Evolutionary conservation across 2,329 filamentous ascomycete species (phyloP).

Genomic region (Ascosphaera apis): DNA sequence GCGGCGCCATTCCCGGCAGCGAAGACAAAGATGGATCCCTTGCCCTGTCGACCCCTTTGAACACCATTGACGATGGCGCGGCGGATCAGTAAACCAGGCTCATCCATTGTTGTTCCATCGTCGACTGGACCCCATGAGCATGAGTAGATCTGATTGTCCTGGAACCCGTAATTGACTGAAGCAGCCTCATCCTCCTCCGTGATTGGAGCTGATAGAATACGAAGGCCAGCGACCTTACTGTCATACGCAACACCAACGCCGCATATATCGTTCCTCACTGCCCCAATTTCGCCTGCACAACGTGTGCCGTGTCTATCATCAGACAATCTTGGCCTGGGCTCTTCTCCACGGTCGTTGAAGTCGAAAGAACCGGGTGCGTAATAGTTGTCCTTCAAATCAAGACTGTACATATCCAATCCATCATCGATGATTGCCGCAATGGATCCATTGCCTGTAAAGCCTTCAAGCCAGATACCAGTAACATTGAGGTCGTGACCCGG

Average conservation of each 20-base stretch:
- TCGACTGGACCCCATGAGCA: slow-evolving; percentile 97
- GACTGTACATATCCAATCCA: slow-evolving; percentile 84
- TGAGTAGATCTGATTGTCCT: slow-evolving; percentile 90
- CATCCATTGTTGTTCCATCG: slow-evolving; percentile 84
- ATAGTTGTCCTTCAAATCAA: slow-evolving; percentile 82
- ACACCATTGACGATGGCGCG: slow-evolving; percentile 80
- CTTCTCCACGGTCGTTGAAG: slow-evolving; percentile 65
- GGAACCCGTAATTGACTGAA: slow-evolving; percentile 76
- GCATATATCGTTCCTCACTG: slow-evolving; percentile 78
- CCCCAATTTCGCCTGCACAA: slow-evolving; percentile 83
- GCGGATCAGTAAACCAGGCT: slow-evolving; percentile 67
- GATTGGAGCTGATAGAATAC: slow-evolving; percentile 78
- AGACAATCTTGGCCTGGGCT: slow-evolving; percentile 57
- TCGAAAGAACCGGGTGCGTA: slow-evolving; percentile 84
- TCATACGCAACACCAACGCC: slow-evolving; percentile 93
- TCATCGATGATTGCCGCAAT: slow-evolving; percentile 93
- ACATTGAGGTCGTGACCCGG: slow-evolving; percentile 85
- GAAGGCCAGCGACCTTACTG: slow-evolving; percentile 69
- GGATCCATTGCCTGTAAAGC: slow-evolving; percentile 68
- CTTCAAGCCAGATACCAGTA: slow-evolving; percentile 76
- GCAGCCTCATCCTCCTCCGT: slow-evolving; percentile 79
- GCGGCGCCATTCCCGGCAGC: slow-evolving; percentile 83
- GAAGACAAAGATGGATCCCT: slow-evolving; percentile 87
- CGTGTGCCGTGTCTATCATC: slow-evolving; percentile 85
- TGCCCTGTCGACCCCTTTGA: slow-evolving; percentile 61